Base-by-base conservation (phyloP, 352 stramenopile genomes). In the Globisporangium paddicum region DNA sequence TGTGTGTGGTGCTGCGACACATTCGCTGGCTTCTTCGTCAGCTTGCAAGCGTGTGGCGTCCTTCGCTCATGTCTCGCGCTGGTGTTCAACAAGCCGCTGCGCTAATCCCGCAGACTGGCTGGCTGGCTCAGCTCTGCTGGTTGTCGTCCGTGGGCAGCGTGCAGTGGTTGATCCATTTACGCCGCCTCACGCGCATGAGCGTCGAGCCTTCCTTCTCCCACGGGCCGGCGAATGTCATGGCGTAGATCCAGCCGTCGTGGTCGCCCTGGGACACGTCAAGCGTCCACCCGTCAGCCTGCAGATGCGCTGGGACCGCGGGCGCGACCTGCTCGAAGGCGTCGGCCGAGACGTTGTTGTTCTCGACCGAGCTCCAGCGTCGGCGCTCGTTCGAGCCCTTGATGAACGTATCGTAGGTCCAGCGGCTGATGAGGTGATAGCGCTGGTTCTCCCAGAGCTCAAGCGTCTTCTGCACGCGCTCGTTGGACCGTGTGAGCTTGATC, bases 401-500 rank as follows among this genome's bases (percentile, higher is more conserved):
- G 52, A 84, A 63, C 46, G 68, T 76, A 44, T 90, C 77, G 26
- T 71, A 82, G 19, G 72, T 89, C 81, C 82, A 95, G 48, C 86
- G 88, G 57, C 83, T 82, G 56, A 89, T 67, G 34, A 90, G 69
- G 55, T 87, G 71, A 64, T 80, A 92, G n/a, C 82, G 79, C 62
- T 95, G 79, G 69, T 92, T 89, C 70, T 95, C 82, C 82, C 83
- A 95, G 23, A 92, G 72, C 67, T 92, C 82, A n/a, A 95, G 71
- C 30, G 85, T 69, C 55, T 81, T 71, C 55, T 89, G 77, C 26
- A 85, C 75, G 26, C 65, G 64, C 32, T 84, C 76, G 47, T 82
- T 83, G 4, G 68, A 68, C 18, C 45, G 44, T 21, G 63, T 76
- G 37, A 82, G 53, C 49, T 75, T 77, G 46, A 90, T 70, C 66